phyloP scores from a whole-genome alignment of 2,329 filamentous ascomycete species.

The Pyrenophora tritici-repentis region DNA sequence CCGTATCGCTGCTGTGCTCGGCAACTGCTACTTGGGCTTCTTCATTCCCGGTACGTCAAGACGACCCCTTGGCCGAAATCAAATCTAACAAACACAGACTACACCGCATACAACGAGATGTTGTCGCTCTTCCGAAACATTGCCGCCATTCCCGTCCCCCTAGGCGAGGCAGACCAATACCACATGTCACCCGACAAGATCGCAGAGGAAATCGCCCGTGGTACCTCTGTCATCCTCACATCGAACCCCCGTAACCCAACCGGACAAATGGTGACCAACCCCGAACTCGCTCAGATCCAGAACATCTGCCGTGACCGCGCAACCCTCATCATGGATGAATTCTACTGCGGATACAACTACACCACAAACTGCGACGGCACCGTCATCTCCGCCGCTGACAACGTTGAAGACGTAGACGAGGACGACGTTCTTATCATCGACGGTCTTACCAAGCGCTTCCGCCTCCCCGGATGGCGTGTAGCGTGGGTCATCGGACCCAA shows the following conservation, averaged over 20 bases:
- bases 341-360: conserved; percentile 74
- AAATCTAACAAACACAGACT: conserved; percentile 57
- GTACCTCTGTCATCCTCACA: conserved; percentile 79
- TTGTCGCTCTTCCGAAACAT: conserved; percentile 87
- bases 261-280: conserved; percentile 81
- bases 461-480: conserved; percentile 93
- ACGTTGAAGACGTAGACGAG: conserved; percentile 82
- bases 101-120: conserved; percentile 98
- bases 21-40: conserved; percentile 90
- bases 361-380: conserved; percentile 87
- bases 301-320: conserved; percentile 89
- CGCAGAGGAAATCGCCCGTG: conserved; percentile 84
- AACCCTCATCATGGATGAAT: conserved; percentile 94
- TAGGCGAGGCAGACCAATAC: conserved; percentile 84
- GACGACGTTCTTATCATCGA: conserved; percentile 90
- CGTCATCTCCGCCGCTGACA: conserved; percentile 86
- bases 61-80: too few relatives aligned
- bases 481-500: conserved; percentile 96
- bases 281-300: conserved; percentile 87
- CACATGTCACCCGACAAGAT: conserved; percentile 94
- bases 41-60: conserved; percentile 68
- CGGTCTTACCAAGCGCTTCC: conserved; percentile 94
- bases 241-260: conserved; percentile 96
- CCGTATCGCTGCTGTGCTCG: conserved; percentile 89
- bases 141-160: conserved; percentile 59